phyloP scores from a whole-genome alignment of 2,329 filamentous ascomycete species.

The Gliomastix tumulicola region DNA sequence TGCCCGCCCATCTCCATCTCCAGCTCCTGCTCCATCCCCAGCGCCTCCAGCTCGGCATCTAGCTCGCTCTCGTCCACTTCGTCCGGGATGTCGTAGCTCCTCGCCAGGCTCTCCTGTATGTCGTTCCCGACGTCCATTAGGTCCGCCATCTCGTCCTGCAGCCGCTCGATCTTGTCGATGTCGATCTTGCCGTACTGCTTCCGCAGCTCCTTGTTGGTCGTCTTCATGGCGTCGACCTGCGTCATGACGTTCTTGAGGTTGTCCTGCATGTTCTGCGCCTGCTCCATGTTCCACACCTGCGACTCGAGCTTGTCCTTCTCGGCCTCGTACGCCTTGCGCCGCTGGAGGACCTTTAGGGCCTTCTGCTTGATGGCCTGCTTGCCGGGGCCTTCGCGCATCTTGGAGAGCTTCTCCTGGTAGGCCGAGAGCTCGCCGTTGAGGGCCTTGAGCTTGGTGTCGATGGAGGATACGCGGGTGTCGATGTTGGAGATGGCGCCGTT shows the following conservation, averaged over 20 bases:
- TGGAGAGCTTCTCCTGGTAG: conserved; percentile 80
- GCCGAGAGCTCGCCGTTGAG: conserved; percentile 84
- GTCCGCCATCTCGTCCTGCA: conserved; percentile 99
- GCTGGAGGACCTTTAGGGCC: conserved; percentile 87
- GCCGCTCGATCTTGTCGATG: conserved; percentile 91
- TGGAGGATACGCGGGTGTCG: conserved; percentile 73
- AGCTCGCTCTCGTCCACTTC: conserved; percentile 95
- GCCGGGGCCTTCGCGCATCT: conserved; percentile 93
- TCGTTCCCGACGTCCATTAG: conserved; percentile 96
- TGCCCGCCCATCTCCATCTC: conserved; percentile 60
- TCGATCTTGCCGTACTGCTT: conserved; percentile 97
- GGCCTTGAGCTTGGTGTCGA: conserved; percentile 91
- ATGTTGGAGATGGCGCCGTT: conserved; percentile 77
- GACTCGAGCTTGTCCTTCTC: conserved; percentile 90
- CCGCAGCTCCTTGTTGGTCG: conserved; percentile 84
- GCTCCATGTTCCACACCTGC: conserved; percentile 99
- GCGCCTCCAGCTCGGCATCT: conserved; percentile 90
- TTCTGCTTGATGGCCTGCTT: conserved; percentile 92
- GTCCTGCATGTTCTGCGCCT: conserved; percentile 96
- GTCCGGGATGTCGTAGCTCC: conserved; percentile 91
- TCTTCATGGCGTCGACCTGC: conserved; percentile 95
- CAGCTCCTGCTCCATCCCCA: conserved; percentile 90
- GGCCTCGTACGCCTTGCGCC: conserved; percentile 87
- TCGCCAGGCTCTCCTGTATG: conserved; percentile 88
- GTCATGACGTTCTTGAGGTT: conserved; percentile 98